Percentiles rank a stretch among this genome's conserved stretches.
Conservation (phyloP, 2,329 filamentous ascomycete species). For the Diplodia sapinea region DNA sequence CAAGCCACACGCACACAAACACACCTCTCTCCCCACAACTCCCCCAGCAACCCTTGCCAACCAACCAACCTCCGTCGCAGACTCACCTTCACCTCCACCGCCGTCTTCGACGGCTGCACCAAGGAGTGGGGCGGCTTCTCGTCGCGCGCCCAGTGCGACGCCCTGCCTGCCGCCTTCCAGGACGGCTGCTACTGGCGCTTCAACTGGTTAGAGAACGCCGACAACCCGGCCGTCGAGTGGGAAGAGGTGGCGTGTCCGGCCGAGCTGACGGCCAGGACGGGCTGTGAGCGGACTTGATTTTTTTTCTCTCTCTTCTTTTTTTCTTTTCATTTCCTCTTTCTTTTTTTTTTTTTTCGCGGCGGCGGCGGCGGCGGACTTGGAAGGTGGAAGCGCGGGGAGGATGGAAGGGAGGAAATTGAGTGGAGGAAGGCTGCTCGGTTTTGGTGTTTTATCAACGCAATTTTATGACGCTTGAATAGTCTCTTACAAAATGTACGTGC, state of each 20-base stretch:
- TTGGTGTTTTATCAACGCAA: too few species aligned
- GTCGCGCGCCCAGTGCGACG: constrained; percentile 58
- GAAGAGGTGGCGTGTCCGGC: constrained; percentile 62
- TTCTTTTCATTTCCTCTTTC: too few species aligned
- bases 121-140: constrained; percentile 60
- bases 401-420: too few species aligned
- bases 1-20: too few species aligned
- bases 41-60: not conserved
- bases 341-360: too few species aligned
- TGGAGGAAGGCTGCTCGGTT: too few species aligned
- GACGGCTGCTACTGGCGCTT: constrained; percentile 68
- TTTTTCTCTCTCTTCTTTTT: too few species aligned
- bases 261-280: constrained; percentile 54
- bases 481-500: too few species aligned
- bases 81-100: constrained; percentile 62
- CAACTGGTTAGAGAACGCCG: constrained; percentile 66
- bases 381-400: too few species aligned
- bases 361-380: too few species aligned
- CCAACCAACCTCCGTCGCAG: constrained; percentile 31
- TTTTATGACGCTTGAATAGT: too few species aligned
- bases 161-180: constrained; percentile 61
- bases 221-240: constrained; percentile 64
- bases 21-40: too few species aligned
- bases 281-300: constrained; percentile 44
- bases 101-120: constrained; percentile 60